Evolutionary conservation across 805 yeast species (phyloP), one percentile per base, ranked within the genome.

Genomic region (Yarrowia sp.): DNA sequence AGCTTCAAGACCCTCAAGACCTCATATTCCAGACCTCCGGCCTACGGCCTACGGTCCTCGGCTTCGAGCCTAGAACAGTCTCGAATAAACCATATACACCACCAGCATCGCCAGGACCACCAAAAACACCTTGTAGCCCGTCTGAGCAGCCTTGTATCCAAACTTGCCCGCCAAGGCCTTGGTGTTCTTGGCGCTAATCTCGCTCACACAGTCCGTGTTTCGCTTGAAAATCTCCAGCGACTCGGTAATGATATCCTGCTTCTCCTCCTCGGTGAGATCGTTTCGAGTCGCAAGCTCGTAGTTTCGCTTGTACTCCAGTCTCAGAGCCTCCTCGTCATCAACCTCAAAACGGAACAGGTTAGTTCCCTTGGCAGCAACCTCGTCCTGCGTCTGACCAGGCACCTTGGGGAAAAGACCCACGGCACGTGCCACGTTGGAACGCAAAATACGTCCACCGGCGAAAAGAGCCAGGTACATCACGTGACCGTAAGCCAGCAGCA

Each of bases 391-490:
- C 71, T 86, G 80, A 34, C 91, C 91, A 67, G 85, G 85, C 56
- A 87, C 84, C 72, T 87, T 87, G 10, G 96, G 96, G 82, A 90
- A 89, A 68, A 90, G 77, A 2, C 92, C 91, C 7, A 88, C 79
- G 30, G 92, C 87, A 73, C 83, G 85, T 63, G 87, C 80, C 36
- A 91, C 77, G 17, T 87, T 84, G 0, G 92, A 86, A 69, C 88
- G 80, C 85, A 91, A 83, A 40, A 91, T 81, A 70, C 87, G 82
- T 17, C 96, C 96, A 63, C 97, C 97, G 1, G 96, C 96, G 79
- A 91, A 91, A 63, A 91, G 82, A 0, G 95, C 96, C 74, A 91
- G 79, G 77, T 91, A 91, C 86, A 91, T 83, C 58, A 90, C 95
- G 75, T 91, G 97, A 80, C 91, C 85, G 76, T 91, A 91, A 6